Base-by-base conservation (phyloP, 345 rosid genomes). In the Conringia planisiliqua region DNA sequence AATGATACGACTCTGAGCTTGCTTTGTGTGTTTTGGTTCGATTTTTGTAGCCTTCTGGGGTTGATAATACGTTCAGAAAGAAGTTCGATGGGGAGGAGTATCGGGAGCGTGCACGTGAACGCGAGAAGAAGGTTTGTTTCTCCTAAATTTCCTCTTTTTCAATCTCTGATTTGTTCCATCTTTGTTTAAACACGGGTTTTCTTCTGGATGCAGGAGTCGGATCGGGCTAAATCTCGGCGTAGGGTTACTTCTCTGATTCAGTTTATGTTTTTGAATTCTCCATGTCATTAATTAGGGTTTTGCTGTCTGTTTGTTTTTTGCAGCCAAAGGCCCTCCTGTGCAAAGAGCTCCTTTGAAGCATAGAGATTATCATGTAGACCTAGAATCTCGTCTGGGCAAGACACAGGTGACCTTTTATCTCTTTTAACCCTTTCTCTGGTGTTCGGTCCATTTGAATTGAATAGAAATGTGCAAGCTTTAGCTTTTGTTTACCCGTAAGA, bases 281-380 rank as follows among this genome's bases (percentile, higher is more conserved):
- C 38, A 17, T 70, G 50, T 18, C 2, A 3, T 24, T 64, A 30
- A 78, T 72, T 24, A 43, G 54, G 26, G 5, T 3, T 17, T 10
- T 14, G 24, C 24, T 5, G 1, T 4, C n/a, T 8, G 7, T 16
- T 44, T n/a, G 7, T 78, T 10, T 58, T 42, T 55, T 75, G 72
- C 87, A 90, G 97, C 96, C 2, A 90, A 90, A 85, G 96, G 77
- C 57, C 96, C 98, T 35, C 93, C 90, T 1, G 98, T 92, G 76
- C 99, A 89, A 74, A 89, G 99, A 85, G 89, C 92, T 50, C 98
- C 98, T 6, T 83, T 96, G 83, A 90, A 96, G 87, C 99, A 96
- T 78, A 86, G 99, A 80, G 98, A 96, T 80, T 90, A 87, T 78
- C 88, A 90, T 79, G 99, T 92, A 3, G 99, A 96, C 82, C 92